Conservation (phyloP, 1,139 yeast genomes). For the Tardiomyces digboiensis region DNA sequence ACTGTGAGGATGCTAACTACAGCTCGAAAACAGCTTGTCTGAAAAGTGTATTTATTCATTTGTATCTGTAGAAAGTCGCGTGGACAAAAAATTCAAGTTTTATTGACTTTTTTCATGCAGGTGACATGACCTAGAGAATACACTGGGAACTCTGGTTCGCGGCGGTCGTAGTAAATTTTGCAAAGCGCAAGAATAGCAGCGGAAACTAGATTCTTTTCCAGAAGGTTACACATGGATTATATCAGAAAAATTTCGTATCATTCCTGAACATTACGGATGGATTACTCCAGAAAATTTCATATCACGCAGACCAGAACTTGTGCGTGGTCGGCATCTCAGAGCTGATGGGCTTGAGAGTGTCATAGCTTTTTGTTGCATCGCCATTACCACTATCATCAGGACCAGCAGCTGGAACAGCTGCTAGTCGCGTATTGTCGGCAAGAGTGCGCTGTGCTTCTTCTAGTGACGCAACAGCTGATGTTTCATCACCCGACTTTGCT, state of each 20-base stretch:
- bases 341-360: slow-evolving; percentile 53
- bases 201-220: too few relatives aligned
- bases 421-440: slow-evolving; percentile 11
- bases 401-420: slow-evolving; percentile 6
- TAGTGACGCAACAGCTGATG: slow-evolving; percentile 8
- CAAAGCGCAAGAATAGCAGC: too few relatives aligned
- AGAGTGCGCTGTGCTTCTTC: slow-evolving; percentile 17
- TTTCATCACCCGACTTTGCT: slow-evolving; percentile 10
- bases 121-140: too few relatives aligned
- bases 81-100: background rate
- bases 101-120: too few relatives aligned
- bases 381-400: slow-evolving; percentile 6
- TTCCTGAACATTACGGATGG: background rate
- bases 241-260: too few relatives aligned
- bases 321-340: slow-evolving; percentile 71
- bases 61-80: too few relatives aligned
- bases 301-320: slow-evolving; percentile 71
- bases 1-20: too few relatives aligned
- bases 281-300: background rate
- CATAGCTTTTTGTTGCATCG: slow-evolving; percentile 7
- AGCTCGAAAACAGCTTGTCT: slow-evolving; percentile 73
- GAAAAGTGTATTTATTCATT: slow-evolving; percentile 1
- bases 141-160: too few relatives aligned
- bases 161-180: too few relatives aligned
- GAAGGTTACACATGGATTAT: too few relatives aligned